Base-by-base conservation (phyloP, 139 green algal species). In the Tetraselmis striata region DNA sequence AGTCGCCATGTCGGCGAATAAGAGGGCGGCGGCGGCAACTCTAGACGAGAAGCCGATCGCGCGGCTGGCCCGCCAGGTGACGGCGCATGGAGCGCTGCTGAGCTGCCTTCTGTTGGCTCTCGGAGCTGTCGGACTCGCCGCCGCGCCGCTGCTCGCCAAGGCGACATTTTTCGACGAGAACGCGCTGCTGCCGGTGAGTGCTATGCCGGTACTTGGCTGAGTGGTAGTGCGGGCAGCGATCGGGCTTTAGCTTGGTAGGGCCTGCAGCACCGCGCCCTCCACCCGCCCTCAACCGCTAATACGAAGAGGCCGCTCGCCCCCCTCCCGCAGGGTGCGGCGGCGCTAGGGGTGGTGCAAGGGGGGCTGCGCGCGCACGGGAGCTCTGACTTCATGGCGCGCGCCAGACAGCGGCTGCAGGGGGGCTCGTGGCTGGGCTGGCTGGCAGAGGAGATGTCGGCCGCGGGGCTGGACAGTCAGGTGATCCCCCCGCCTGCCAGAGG, bases 101-200 rank as follows among this genome's bases (percentile, higher is more conserved):
- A 76, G 32, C 25, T 2, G 45, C 45, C 11, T 78, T 32, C 18
- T 86, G 22, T 84, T 93, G 1, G 74, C 86, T n/a, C 25, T 89
- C 23, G 87, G 86, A 0, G 0, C 87, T 0, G 2, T 80, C 0
- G 86, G 86, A 0, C 32, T 91, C 22, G 18, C 89, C 11, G 80
- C 80, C 0, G 77, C 93, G 23, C 92, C 92, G 0, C 30, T 90
- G 29, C 76, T 89, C 26, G 84, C 87, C 23, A 90, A 88, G 22
- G 23, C 5, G 1, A 90, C 88, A 27, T 88, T 86, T 30, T 90
- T 94, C 59, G 89, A 93, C 31, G 92, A 95, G 30, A 95, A 94
- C 79, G 86, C 89, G 22, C 86, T 94, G 76, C 85, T 92, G 30
- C 82, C 88, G 23, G 89, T 86, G 0, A 84, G 76, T 28, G 84